Evolutionary conservation across 2,329 filamentous ascomycete genomes (phyloP), one percentile per base, ranked within the genome.

Genomic region (Stachybotrys chlorohalonatus): DNA sequence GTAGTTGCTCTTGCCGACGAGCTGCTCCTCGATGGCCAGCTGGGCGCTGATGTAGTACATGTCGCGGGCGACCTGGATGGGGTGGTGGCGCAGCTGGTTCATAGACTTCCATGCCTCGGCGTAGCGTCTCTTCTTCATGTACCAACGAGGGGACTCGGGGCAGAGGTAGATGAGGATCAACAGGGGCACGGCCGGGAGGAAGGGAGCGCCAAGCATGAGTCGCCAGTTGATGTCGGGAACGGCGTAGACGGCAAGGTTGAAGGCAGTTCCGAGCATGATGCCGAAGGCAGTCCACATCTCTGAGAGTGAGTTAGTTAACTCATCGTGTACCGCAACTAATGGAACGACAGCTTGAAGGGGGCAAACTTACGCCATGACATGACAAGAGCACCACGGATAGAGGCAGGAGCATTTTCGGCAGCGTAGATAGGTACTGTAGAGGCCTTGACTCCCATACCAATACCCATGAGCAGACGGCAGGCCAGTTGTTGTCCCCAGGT

Each of bases 401-500:
- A 68, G 2, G 86, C 83, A 0, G 87, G 87, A 0, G 84, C 78
- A 52, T 83, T 87, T 66, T 91, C 88, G 1, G 87, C 87, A 1
- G 86, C 84, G 61, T 89, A 92, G 32, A 92, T 83, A 0, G 89
- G 88, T 0, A 86, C 82, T 0, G 77, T 83, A 1, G 79, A 80
- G 6, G 81, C 80, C 63, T 88, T 88, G 13, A 81, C 76, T 11
- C 85, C 85, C 65, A 88, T 86, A 1, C 83, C 85, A 36, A 90
- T 79, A 0, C 87, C 87, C 62, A 90, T 78, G 5, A 84, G 73
- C 54, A 89, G 82, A 53, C 87, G 81, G 50, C 83, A 83, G 53
- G 83, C 75, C 56, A 90, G 79, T 58, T 88, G 77, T 58, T 86
- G 80, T 67, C 75, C 78, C 86, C 86, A 89, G 7, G 77, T 82